Conservation (phyloP, 139 green algal genomes). For the Monoraphidium neglectum region DNA sequence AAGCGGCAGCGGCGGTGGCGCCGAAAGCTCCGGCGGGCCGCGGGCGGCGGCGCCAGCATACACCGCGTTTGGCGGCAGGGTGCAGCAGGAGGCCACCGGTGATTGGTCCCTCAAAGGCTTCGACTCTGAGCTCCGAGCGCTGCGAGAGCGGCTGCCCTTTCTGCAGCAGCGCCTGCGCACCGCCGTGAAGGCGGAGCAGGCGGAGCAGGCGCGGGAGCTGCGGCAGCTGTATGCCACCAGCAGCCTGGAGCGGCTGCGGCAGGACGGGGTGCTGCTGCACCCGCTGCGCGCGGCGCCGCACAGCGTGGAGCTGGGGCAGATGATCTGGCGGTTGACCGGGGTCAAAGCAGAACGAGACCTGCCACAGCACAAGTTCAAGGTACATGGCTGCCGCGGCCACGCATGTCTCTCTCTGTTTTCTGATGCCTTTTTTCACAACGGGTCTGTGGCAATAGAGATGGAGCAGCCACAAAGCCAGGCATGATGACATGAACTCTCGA, state of each 20-base stretch:
- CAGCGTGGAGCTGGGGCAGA: too few species aligned
- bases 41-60: too few species aligned
- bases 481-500: too few species aligned
- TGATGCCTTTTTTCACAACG: too few species aligned
- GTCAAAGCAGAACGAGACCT: too few species aligned
- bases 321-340: too few species aligned
- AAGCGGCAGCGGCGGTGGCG: not conserved
- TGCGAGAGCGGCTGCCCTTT: slow-evolving; percentile 7
- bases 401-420: too few species aligned
- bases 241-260: slow-evolving; percentile 44
- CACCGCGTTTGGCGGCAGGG: not conserved
- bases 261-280: slow-evolving; percentile 51
- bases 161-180: slow-evolving; percentile 32
- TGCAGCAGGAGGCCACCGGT: not conserved
- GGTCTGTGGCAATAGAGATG: too few species aligned
- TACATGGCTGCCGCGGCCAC: too few species aligned
- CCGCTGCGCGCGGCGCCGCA: too few species aligned
- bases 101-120: not conserved
- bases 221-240: slow-evolving; percentile 34
- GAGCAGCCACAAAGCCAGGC: too few species aligned
- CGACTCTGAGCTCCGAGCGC: slow-evolving; percentile 4
- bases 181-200: slow-evolving; percentile 44
- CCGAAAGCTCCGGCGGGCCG: not conserved
- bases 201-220: slow-evolving; percentile 30
- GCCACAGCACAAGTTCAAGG: too few species aligned